phyloP scores from a whole-genome alignment of 441 rosid species.

The Gossypium lobatum region DNA sequence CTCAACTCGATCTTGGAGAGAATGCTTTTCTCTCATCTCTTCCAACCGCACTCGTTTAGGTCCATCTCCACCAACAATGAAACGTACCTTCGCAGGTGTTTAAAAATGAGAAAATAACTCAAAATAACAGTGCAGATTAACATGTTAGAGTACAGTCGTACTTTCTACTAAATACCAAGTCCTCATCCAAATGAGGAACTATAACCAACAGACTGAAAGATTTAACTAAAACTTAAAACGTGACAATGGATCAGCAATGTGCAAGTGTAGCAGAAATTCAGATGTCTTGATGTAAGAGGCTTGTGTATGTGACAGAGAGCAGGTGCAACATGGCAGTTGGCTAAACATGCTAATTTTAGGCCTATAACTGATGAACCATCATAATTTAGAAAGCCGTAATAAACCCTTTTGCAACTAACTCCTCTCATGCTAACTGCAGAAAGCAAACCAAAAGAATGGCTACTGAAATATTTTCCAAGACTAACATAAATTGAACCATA shows the following conservation, averaged over 20 bases:
- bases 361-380: neutral
- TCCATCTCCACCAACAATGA: constrained; percentile 95
- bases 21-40: constrained; percentile 98
- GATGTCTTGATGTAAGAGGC: neutral
- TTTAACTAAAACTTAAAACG: neutral
- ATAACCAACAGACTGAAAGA: neutral
- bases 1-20: constrained; percentile 94
- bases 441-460: neutral
- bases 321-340: neutral
- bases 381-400: neutral
- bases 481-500: neutral
- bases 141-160: neutral
- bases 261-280: neutral
- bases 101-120: constrained; percentile 14
- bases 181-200: neutral
- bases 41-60: constrained; percentile 90
- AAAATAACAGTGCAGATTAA: neutral
- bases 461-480: constrained; percentile 1
- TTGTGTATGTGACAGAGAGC: neutral
- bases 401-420: neutral
- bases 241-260: neutral
- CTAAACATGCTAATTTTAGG: neutral
- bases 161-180: neutral
- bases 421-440: neutral
- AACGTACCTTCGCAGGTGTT: constrained; percentile 59